Evolutionary conservation across 352 stramenopile species (phyloP), one percentile per base, ranked within the genome.

Genomic region (Paralagenidium karlingii): DNA sequence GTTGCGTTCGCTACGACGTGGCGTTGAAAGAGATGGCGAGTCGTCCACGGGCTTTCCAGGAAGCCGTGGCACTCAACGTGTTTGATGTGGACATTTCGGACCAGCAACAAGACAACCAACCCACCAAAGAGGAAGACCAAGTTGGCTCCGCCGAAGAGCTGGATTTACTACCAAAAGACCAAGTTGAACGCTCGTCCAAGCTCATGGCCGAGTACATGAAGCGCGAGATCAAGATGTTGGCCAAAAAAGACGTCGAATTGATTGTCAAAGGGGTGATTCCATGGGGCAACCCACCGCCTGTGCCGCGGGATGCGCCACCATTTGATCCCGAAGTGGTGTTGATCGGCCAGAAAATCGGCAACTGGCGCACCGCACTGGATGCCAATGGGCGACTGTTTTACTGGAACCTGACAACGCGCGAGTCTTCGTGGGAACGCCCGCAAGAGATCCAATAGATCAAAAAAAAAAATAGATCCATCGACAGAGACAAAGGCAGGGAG

Each of bases 1-100:
- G 94, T 22, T 94, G 84, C 38, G 87, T 96, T 22, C 82, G 94
- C 21, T 98, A 97, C 51, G 94, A 98, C 66, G 76, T 93, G 39
- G 73, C 62, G 3, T 59, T 89, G 33, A 82, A 84, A 45, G 61
- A 73, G 39, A n/a, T n/a, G n/a, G n/a, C n/a, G n/a, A n/a, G n/a
- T n/a, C 60, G 62, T 27, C 54, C 61, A 13, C 64, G 60, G 28
- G 48, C 52, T 18, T 47, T 85, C 29, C 63, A 86, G 48, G 60
- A 52, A 11, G 69, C 71, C 18, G 49, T 90, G 37, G 76, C 77
- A 1, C 71, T 80, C 42, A 67, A 87, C 45, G 40, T 90, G 45
- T 57, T 90, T 11, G 71, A 86, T 26, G 71, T 86, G 34, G 69
- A 84, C 44, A 78, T 62, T 12, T 47, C 56, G 0, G 46, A 54